Evolutionary conservation across 2,329 filamentous ascomycete genomes (phyloP), one percentile per base, ranked within the genome.

Genomic region (Nothophaeocryptopus gaeumannii): DNA sequence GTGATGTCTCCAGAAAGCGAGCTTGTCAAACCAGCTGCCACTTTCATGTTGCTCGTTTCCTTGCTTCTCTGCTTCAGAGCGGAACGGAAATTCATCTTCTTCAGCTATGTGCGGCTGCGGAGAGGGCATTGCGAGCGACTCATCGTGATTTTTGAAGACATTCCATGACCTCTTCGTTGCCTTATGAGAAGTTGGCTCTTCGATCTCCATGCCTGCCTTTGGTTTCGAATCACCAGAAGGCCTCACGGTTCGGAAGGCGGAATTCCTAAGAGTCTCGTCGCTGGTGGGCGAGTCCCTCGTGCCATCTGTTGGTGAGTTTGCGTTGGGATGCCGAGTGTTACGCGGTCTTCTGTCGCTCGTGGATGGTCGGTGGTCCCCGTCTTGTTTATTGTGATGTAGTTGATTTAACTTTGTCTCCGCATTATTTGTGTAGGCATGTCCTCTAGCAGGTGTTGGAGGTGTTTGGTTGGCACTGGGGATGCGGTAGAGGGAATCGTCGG

Each of bases 31-130:
- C 45, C 64, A 67, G 52, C 65, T 63, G 3, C 20, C 20, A 26
- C 20, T 26, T 34, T 58, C 55, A 2, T 39, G 31, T 3, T 47
- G 40, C 14, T 52, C 36, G 8, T 36, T 8, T n/a, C 38, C 7
- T 36, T 47, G 51, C 43, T 60, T 47, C 14, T 50, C 36, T 16
- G 26, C 20, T 26, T 20, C 39, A 32, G 45, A 45, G 4, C 53
- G 52, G 9, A 65, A 47, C 13, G 61, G 61, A 30, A 63, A 65
- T 16, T 62, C 56, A 37, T 69, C 66, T 10, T 63, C 64, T 26
- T 64, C 61, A 8, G 53, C 56, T 5, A 56, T 48, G 26, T 69
- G 62, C 8, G 73, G 74, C 59, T 74, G 71, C 4, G 74, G 74
- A 43, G 73, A 76, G 20, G 72, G 70, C 47, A 76, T 67, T 10